Conservation (phyloP, 805 yeast species). For the Saturnispora quitensis region DNA sequence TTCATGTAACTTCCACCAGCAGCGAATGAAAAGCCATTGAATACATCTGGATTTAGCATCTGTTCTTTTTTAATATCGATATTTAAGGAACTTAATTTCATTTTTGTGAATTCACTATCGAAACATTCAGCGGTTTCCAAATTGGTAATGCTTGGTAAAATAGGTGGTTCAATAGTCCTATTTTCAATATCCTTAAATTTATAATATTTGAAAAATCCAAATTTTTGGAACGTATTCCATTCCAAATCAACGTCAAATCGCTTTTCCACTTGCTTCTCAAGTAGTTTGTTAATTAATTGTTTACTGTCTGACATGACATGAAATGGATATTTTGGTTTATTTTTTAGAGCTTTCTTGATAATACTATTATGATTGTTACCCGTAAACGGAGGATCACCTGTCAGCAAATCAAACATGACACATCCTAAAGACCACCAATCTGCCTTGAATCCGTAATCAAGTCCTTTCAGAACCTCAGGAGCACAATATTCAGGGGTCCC, state of each 20-base stretch:
- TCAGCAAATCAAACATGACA: constrained; percentile 64
- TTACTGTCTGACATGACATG: constrained; percentile 70
- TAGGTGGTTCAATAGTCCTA: constrained; percentile 55
- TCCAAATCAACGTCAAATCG: constrained; percentile 49
- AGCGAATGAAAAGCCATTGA: constrained; percentile 37
- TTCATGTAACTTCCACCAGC: constrained; percentile 34
- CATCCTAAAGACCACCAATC: constrained; percentile 92
- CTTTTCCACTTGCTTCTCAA: constrained; percentile 58
- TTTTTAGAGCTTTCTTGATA: constrained; percentile 58
- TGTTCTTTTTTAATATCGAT: not conserved
- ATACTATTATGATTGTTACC: constrained; percentile 70
- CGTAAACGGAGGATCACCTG: constrained; percentile 81
- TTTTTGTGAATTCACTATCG: constrained; percentile 61
- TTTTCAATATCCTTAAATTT: constrained; percentile 52
- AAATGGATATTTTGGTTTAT: constrained; percentile 57
- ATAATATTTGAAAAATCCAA: constrained; percentile 63
- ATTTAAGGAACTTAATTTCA: constrained; percentile 28
- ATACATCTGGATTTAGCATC: constrained; percentile 16
- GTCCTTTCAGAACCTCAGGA: constrained; percentile 74
- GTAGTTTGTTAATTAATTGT: constrained; percentile 54
- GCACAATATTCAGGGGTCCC: constrained; percentile 85
- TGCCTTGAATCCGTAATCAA: constrained; percentile 64
- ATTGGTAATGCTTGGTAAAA: constrained; percentile 65
- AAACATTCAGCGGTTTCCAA: constrained; percentile 73
- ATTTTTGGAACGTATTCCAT: constrained; percentile 46